phyloP scores from a whole-genome alignment of 495 filamentous ascomycete species.

The Aspergillus indologenus region DNA sequence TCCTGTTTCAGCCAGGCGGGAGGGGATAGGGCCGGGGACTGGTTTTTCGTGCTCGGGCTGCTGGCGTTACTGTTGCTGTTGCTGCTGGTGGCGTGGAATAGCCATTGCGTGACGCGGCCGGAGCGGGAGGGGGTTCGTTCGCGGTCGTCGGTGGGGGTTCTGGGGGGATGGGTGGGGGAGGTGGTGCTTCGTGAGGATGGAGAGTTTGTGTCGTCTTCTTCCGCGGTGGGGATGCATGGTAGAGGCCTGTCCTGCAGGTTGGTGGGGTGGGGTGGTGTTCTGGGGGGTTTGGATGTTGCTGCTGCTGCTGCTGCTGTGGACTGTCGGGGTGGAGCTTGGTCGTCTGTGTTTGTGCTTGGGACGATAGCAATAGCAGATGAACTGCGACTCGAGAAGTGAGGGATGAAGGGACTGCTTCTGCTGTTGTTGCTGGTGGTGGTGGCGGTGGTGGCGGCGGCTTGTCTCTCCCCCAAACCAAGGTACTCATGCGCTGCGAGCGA shows the following conservation, averaged over 20 bases:
- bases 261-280: conserved; percentile 14
- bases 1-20: neutral
- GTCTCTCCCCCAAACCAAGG: conserved; percentile 18
- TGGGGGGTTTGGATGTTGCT: conserved; percentile 1
- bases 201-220: conserved; percentile 4
- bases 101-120: conserved; percentile 36
- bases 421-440: too few species aligned
- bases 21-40: conserved; percentile 12
- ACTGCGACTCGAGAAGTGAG: conserved; percentile 37
- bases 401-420: conserved; percentile 37
- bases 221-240: conserved; percentile 8
- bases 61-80: conserved; percentile 8
- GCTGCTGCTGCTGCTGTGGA: conserved; percentile 1
- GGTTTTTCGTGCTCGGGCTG: conserved; percentile 6
- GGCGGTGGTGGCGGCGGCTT: conserved; percentile 17
- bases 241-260: conserved; percentile 24
- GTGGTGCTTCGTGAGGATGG: neutral
- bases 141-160: conserved; percentile 18
- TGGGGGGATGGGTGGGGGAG: conserved; percentile 10
- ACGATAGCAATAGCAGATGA: conserved; percentile 19
- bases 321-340: neutral
- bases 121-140: conserved; percentile 23
- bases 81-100: conserved; percentile 23
- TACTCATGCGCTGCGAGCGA: conserved; percentile 31
- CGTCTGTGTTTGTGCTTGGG: conserved; percentile 11